phyloP scores from a whole-genome alignment of 2,329 filamentous ascomycete species.

The Colletotrichum sublineola region DNA sequence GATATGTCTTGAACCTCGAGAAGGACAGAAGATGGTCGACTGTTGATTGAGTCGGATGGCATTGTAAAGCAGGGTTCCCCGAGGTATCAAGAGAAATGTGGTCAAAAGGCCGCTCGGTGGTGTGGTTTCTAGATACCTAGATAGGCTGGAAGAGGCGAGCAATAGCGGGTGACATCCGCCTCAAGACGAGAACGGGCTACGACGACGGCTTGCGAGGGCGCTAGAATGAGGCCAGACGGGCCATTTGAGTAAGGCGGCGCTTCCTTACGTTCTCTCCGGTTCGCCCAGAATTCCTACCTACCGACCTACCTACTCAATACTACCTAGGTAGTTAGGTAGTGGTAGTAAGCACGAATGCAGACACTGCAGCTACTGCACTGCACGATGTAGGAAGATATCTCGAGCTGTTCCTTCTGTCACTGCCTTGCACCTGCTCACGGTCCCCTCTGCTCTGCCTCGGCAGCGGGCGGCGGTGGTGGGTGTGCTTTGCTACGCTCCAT shows the following conservation, averaged over 20 bases:
- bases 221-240: constrained; percentile 28
- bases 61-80: neutral
- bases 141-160: constrained; percentile 27
- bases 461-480: neutral
- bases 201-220: neutral
- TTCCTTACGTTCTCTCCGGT: constrained; percentile 17
- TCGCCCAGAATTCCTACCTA: too few species aligned
- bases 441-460: neutral
- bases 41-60: neutral
- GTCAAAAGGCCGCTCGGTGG: constrained; percentile 1
- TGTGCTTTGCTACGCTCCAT: neutral
- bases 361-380: neutral
- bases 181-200: neutral
- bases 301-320: too few species aligned
- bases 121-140: constrained; percentile 5
- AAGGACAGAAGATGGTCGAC: neutral
- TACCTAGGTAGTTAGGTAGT: neutral
- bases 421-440: constrained; percentile 2
- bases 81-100: constrained; percentile 2
- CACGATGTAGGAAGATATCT: neutral
- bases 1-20: neutral
- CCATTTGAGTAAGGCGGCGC: constrained; percentile 14
- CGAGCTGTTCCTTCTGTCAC: constrained; percentile 5
- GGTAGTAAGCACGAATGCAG: neutral
- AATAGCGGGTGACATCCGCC: constrained; percentile 19